Evolutionary conservation across 768 basidiomycete genomes (phyloP), one percentile per base, ranked within the genome.

Genomic region (Suillus paluster): DNA sequence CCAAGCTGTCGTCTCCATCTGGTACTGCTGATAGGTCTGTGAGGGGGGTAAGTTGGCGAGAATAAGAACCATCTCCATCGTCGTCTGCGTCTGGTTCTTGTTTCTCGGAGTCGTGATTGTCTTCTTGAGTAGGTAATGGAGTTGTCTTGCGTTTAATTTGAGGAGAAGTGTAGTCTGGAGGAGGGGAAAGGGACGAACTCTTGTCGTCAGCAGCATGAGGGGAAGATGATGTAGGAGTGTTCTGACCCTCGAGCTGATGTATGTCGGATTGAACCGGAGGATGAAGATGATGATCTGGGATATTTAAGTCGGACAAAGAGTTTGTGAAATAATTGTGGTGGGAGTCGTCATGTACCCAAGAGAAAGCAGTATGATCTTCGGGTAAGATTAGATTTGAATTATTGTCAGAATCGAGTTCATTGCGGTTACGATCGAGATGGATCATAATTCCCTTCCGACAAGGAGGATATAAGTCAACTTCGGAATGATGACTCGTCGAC

Each of bases 1-100:
- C 72, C 49, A 61, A 36, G 15, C 57, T 25, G 34, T 85, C 85
- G 52, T 86, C 85, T 25, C 79, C 78, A 67, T 86, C 85, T 44
- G 87, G 85, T 0, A 87, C 82, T 1, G 89, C 86, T 9, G 90
- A 90, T 27, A 91, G 84, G 64, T 91, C 90, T 66, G 88, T 91
- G 70, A 93, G 84, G 4, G 91, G 91, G 0, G 90, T 91, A 23
- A 88, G 88, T 61, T 80, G 81, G 34, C 86, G 79, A 59, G 88
- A 89, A 15, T 73, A 68, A 66, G 63, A 73, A 77, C 72, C 67
- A 73, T 81, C 71, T 71, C 78, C 62, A 69, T 79, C 74, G 44
- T 79, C 76, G 64, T 78, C 76, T 10, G 67, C 69, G 59, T 77
- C 73, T 61, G 76, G 62, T 33, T 63, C 63, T 33, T n/a, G n/a